Evolutionary conservation across 2,329 filamentous ascomycete species (phyloP), one percentile per base, ranked within the genome.

Genomic region (Catunica adiposa): DNA sequence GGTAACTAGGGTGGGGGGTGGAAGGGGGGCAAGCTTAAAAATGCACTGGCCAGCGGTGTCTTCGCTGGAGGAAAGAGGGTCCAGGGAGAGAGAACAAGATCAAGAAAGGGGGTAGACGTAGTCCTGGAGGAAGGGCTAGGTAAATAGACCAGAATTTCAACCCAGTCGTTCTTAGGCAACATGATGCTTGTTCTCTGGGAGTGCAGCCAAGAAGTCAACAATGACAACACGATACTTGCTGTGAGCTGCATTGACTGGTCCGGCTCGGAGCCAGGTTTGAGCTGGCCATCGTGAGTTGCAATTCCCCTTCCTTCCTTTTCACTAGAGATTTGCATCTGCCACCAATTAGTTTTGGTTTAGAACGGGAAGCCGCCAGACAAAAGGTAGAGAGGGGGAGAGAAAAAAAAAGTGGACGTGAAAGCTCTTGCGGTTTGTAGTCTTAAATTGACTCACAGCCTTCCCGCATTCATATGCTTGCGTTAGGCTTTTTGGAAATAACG

Each of bases 21-120:
- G 29, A 34, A 11, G 51, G 55, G 51, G 51, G 44, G 15, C 51
- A 57, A 57, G 52, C 56, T 54, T 57, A 57, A 57, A 57, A 54
- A 57, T 46, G 56, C 56, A 47, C 52, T 38, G 52, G 38, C 56
- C 56, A 57, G 54, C 44, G 26, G 48, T 48, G 46, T 37, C 31
- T 57, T 54, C 52, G 34, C 29, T 40, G 53, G 40, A 48, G 44
- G 20, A 31, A 51, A 54, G 31, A 53, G 22, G 46, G 48, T 37
- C 52, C 51, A 44, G 47, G 47, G 38, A 40, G 47, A 51, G 11
- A 52, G 11, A 20, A 23, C 40, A 46, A 40, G 51, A 46, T 42
- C 38, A 23, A 22, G 34, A 53, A 55, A 58, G 53, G 48, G 53
- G 53, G 56, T 55, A 29, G 31, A 42, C 40, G 29, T 58, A 58